Evolutionary conservation across 1,284 basidiomycete species (phyloP), one percentile per base, ranked within the genome.

Genomic region (Ceratobasidium papillatum): DNA sequence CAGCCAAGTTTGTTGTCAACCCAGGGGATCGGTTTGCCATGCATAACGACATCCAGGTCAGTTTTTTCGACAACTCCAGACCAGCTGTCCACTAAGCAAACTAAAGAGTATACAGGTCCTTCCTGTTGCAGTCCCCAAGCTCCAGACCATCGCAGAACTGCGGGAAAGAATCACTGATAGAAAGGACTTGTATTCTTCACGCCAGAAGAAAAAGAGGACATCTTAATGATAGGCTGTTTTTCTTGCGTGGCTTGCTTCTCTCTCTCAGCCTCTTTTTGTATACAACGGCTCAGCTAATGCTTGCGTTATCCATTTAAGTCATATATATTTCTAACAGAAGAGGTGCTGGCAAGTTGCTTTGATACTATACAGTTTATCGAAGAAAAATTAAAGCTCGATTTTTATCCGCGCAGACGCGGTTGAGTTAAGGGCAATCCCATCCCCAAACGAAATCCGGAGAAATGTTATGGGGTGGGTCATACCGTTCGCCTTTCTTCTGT

Each of bases 361-460:
- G 36, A 51, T 69, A 47, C 36, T 69, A 22, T 54, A 66, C 64
- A 54, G 64, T 66, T 51, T n/a, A 47, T 27, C 11, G 27, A 14
- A 22, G 52, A 43, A 69, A 2, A 17, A 51, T 54, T 14, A 52
- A 51, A 32, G 19, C 47, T 34, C 14, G 25, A 64, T 30, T 47
- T 47, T 47, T 51, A n/a, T 17, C 32, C 63, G 34, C 63, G 34
- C 5, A 9, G 32, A 54, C 43, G 12, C 27, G n/a, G 34, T 45
- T n/a, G 38, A 14, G 7, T 75, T 51, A 78, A 58, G 54, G 54
- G 56, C 78, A 80, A 64, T 80, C 79, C 76, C 78, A 77, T 7
- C 79, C 77, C 19, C 75, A 78, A 43, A 79, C 54, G 49, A 78
- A 77, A 51, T 79, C 77, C 19, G 63, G 74, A 17, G 64, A 63